Base-by-base conservation (phyloP, 2,329 filamentous ascomycete species). In the Alternaria sp. region DNA sequence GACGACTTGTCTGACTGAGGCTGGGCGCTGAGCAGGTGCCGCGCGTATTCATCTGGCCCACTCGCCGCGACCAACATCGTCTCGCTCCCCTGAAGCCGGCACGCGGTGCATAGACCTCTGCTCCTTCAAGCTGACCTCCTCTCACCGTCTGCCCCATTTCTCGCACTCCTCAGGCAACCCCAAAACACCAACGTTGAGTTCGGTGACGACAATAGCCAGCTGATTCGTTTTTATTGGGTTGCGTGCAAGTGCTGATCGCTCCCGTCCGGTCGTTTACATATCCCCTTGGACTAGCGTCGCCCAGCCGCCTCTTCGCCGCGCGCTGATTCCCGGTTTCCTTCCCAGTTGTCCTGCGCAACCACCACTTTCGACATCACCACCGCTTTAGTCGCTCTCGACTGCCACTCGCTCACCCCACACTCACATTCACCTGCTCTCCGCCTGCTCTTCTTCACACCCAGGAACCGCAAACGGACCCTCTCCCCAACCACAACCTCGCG, bases 241-340 rank as follows among this genome's bases (percentile, higher is more conserved):
- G 71, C 67, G 71, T 64, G 46, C 55, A 63, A 43, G 55, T 55
- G 74, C 66, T 69, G 71, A 74, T 75, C 72, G 67, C 67, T 59
- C 73, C 66, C 62, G 64, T 70, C 65, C 73, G 51, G 62, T 77
- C 75, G 72, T 71, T 76, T 54, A 39, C 53, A 59, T 58, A 49
- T 49, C 46, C 63, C 59, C 30, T 59, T 64, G 57, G 58, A 62
- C 62, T 60, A 57, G 64, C 70, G 64, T 61, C 59, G 66, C 62
- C 68, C 67, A 65, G 69, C 67, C 54, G 51, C 67, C 62, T 65
- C 68, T 24, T 26, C 72, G 67, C 68, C 68, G 65, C 59, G 64
- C 16, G 16, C 65, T 48, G 41, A 68, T 77, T 64, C 74, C 74
- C 71, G 57, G 70, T 75, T 75, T 75, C 67, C 64, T 63, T 73